Percentiles rank a stretch among this genome's conserved stretches.
Evolutionary conservation across 2,329 filamentous ascomycete genomes (phyloP).

Genomic region (Sporothrix dimorphospora): DNA sequence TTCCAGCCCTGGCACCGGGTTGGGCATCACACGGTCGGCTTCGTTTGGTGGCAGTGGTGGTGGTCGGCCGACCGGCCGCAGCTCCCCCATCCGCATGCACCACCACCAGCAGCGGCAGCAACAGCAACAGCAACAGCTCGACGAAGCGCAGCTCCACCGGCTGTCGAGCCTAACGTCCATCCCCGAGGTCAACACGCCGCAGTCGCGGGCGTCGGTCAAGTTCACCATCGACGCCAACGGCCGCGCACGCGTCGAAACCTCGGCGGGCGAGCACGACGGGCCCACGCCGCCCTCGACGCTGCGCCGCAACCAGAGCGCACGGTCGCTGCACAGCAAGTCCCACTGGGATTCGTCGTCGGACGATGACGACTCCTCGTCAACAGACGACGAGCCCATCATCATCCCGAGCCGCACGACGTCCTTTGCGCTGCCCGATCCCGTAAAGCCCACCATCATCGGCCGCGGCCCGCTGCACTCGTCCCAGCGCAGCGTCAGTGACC

Average conservation of each 20-base stretch:
- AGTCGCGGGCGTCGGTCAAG: conserved; percentile 59
- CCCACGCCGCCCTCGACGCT: conserved; percentile 30
- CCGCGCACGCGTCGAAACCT: conserved; percentile 59
- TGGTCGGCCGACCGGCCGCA: conserved; percentile 50
- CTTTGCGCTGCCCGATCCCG: conserved; percentile 60
- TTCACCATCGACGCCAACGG: conserved; percentile 67
- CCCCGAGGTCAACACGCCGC: conserved; percentile 50
- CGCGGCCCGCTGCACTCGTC: conserved; percentile 51
- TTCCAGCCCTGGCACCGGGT: conserved; percentile 32
- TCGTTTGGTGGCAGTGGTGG: conserved; percentile 41
- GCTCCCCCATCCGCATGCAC: conserved; percentile 57
- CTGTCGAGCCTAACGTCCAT: conserved; percentile 60
- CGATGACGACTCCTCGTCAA: conserved; percentile 57
- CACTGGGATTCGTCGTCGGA: conserved; percentile 50
- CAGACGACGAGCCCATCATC: conserved; percentile 67
- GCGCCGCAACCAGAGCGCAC: conserved; percentile 34
- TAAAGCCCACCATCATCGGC: conserved; percentile 50
- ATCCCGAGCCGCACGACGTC: conserved; percentile 64
- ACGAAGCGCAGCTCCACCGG: conserved; percentile 49
- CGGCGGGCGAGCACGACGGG: conserved; percentile 46
- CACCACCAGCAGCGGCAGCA: conserved; percentile 38
- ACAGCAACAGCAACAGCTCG: conserved; percentile 30
- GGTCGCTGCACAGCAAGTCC: conserved; percentile 35
- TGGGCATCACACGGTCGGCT: conserved; percentile 44
- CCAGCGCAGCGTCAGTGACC: conserved; percentile 54